Evolutionary conservation across 306 rosid genomes (phyloP), one percentile per base, ranked within the genome.

Genomic region (Malus sylvestris): DNA sequence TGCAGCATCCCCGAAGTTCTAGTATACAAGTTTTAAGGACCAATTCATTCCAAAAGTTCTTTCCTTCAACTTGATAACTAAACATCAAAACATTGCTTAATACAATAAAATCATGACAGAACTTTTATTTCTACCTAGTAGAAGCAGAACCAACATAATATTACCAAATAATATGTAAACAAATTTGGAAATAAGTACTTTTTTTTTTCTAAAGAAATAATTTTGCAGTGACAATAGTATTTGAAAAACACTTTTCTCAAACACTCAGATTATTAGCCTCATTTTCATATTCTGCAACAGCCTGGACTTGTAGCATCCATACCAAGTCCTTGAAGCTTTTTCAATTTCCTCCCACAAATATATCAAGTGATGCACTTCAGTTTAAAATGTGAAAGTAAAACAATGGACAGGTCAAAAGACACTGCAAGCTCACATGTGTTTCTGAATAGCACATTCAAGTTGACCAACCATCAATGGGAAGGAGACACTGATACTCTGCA

Each of bases 361-460:
- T 49, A 49, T 51, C 55, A 57, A 32, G 33, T 58, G 55, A 58
- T 62, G 40, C 67, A 62, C 25, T 35, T 57, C 51, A 32, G 67
- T n/a, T 35, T 72, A n/a, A 33, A 67, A 53, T 10, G 53, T 16
- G 66, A 57, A 42, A 3, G 27, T 18, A 60, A 38, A 63, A 74
- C 13, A 65, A 32, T 68, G 6, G 42, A 33, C 15, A 53, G n/a
- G 44, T n/a, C 49, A 67, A 19, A 51, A 51, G 38, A 62, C 59
- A 57, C 33, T 79, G 81, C 62, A 59, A 30, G 55, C 91, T 77
- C 85, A 94, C 98, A 78, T 89, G 74, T 94, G 97, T 76, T 88
- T 90, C 81, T 73, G 81, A 79, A 90, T 87, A 70, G 93, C 88
- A 83, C 80, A 86, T 86, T 85, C 86, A 80, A 94, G 89, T 81